Conservation (phyloP, 108 stramenopile genomes). For the Skeletonema potamos region DNA sequence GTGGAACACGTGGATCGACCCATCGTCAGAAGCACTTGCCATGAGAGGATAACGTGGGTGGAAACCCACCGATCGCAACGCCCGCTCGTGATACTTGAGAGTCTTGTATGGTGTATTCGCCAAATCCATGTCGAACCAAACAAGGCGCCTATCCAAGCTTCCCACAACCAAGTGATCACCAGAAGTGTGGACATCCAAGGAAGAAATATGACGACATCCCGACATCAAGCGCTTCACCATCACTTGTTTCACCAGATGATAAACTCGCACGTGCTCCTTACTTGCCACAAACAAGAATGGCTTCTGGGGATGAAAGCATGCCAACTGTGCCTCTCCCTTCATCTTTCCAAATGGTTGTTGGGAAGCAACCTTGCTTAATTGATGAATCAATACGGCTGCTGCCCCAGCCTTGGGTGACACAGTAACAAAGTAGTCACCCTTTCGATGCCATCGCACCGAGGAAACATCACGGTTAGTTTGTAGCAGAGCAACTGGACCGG, state of each 20-base stretch:
- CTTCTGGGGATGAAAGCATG: slow-evolving; percentile 95
- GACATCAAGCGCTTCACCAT: slow-evolving; percentile 90
- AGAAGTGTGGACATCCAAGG: slow-evolving; percentile 90
- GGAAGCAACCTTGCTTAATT: slow-evolving; percentile 88
- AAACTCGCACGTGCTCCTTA: slow-evolving; percentile 91
- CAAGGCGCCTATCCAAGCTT: slow-evolving; percentile 92
- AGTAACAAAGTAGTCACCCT: slow-evolving; percentile 98
- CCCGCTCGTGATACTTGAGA: slow-evolving; percentile 93
- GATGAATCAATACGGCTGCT: slow-evolving; percentile 92
- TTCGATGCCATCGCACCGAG: slow-evolving; percentile 89
- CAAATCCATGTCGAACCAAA: slow-evolving; percentile 99
- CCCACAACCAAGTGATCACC: slow-evolving; percentile 97
- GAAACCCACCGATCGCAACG: slow-evolving; percentile 78
- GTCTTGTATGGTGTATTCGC: slow-evolving; percentile 94
- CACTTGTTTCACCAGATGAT: slow-evolving; percentile 94
- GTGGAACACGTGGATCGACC: slow-evolving; percentile 97
- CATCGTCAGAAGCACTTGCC: slow-evolving; percentile 98
- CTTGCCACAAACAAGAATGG: slow-evolving; percentile 98
- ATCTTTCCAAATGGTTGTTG: slow-evolving; percentile 95
- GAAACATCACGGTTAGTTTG: slow-evolving; percentile 68
- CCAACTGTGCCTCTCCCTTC: slow-evolving; percentile 83
- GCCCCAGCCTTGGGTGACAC: slow-evolving; percentile 83
- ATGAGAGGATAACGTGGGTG: slow-evolving; percentile 93
- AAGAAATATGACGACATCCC: slow-evolving; percentile 97
- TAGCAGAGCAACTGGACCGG: slow-evolving; percentile 67